These are phyloP conservation scores for Grosmannia huntii DNA, from an alignment of 2,329 filamentous ascomycete genomes.

Conservation along the genomic window DNA sequence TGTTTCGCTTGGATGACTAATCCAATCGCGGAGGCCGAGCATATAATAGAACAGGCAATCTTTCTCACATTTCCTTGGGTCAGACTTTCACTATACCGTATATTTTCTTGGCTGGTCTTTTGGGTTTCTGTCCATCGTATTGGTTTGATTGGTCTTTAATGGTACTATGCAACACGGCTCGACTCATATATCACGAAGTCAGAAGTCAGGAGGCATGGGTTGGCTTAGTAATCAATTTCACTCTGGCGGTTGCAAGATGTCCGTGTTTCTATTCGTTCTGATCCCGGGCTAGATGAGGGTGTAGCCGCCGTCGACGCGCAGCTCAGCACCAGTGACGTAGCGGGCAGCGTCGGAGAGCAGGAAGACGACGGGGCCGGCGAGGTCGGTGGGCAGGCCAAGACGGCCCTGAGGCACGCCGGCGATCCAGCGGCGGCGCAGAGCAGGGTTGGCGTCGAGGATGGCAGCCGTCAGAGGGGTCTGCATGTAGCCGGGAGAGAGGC, in stretches of 20 bases:
- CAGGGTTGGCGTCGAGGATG: slow-evolving; percentile 86
- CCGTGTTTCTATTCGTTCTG: background rate
- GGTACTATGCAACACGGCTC: background rate
- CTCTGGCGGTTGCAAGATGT: background rate
- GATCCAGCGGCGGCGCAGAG: slow-evolving; percentile 81
- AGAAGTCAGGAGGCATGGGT: background rate
- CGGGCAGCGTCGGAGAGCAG: slow-evolving; percentile 65
- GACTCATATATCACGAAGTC: background rate
- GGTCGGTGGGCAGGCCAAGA: slow-evolving; percentile 82
- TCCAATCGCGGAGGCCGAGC: background rate
- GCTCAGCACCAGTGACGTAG: slow-evolving; percentile 61
- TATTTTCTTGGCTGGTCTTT: background rate
- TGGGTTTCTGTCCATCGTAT: background rate
- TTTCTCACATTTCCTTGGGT: background rate
- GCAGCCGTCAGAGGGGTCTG: slow-evolving; percentile 87
- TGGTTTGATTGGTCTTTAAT: background rate
- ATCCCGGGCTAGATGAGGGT: slow-evolving; percentile 49
- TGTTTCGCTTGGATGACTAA: slow-evolving; percentile 40
- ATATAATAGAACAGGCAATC: background rate
- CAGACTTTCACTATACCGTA: background rate
- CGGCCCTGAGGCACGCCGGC: slow-evolving; percentile 84
- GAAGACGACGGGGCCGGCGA: slow-evolving; percentile 89
- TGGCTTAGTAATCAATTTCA: background rate
- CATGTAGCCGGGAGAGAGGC: slow-evolving; percentile 94
- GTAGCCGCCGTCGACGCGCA: slow-evolving; percentile 80